phyloP scores from a whole-genome alignment of 2,329 filamentous ascomycete species.

The Dactylonectria estremocensis region DNA sequence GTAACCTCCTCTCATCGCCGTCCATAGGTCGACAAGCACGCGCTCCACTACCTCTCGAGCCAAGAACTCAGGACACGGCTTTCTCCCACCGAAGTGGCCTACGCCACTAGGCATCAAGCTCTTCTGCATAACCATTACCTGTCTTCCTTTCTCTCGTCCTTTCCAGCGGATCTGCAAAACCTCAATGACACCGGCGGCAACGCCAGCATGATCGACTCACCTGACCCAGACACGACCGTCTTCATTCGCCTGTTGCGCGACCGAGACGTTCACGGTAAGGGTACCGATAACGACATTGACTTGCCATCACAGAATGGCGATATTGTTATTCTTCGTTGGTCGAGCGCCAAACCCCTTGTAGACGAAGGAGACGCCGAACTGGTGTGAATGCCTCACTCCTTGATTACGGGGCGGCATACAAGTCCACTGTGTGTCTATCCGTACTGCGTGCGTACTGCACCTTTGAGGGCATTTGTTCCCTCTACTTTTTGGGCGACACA shows the following conservation, averaged over 20 bases:
- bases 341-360: conserved; percentile 77
- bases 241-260: conserved; percentile 83
- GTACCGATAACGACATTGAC: conserved; percentile 74
- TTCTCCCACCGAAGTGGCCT: conserved; percentile 83
- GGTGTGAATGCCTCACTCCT: conserved; percentile 59
- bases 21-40: conserved; percentile 81
- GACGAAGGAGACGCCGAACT: conserved; percentile 71
- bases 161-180: conserved; percentile 84
- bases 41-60: conserved; percentile 79
- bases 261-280: conserved; percentile 70
- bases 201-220: conserved; percentile 91
- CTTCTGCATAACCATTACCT: conserved; percentile 89
- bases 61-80: conserved; percentile 73
- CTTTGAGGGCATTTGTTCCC: background rate
- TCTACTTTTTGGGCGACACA: background rate
- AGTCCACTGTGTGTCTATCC: background rate
- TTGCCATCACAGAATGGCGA: conserved; percentile 74
- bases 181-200: conserved; percentile 93
- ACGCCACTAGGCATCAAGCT: conserved; percentile 87
- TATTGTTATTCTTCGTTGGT: conserved; percentile 80
- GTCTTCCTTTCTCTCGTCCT: conserved; percentile 85
- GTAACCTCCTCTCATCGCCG: background rate
- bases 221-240: conserved; percentile 86
- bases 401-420: background rate
- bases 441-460: background rate